Conservation (phyloP, 139 green algal species). For the Trebouxia sp. region DNA sequence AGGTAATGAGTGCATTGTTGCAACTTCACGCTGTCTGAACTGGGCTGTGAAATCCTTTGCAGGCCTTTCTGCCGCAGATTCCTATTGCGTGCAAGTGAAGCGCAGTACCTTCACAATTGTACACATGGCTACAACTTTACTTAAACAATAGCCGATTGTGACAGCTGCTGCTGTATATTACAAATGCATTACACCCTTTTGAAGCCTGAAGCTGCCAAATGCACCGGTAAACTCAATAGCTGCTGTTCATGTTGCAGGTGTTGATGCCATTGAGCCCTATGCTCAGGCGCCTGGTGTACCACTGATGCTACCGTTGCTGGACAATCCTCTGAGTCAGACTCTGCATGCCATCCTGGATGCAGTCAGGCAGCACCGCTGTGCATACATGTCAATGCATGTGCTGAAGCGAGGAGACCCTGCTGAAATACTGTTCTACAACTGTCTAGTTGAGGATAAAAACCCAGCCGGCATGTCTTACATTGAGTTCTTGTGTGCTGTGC, state of each 20-base stretch:
- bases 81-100: too few species aligned
- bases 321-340: slow-evolving; percentile 40
- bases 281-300: not conserved
- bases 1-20: slow-evolving; percentile 43
- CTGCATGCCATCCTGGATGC: slow-evolving; percentile 64
- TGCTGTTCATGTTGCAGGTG: slow-evolving; percentile 18
- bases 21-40: too few species aligned
- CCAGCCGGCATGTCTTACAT: slow-evolving; percentile 79
- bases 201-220: too few species aligned
- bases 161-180: too few species aligned
- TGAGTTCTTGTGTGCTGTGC: slow-evolving; percentile 87
- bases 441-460: slow-evolving; percentile 80
- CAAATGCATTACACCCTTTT: too few species aligned
- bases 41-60: too few species aligned
- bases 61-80: too few species aligned
- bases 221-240: too few species aligned
- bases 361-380: slow-evolving; percentile 61
- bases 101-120: too few species aligned
- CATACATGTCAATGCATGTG: slow-evolving; percentile 74
- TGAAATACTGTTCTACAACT: slow-evolving; percentile 65
- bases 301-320: slow-evolving; percentile 37
- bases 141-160: too few species aligned
- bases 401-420: slow-evolving; percentile 47
- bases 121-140: too few species aligned
- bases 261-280: not conserved